A percentile compares a stretch with the other conserved stretches of the same genome.
Evolutionary conservation across 2,329 filamentous ascomycete genomes (phyloP).

Genomic region (Colletotrichum endophyticum): DNA sequence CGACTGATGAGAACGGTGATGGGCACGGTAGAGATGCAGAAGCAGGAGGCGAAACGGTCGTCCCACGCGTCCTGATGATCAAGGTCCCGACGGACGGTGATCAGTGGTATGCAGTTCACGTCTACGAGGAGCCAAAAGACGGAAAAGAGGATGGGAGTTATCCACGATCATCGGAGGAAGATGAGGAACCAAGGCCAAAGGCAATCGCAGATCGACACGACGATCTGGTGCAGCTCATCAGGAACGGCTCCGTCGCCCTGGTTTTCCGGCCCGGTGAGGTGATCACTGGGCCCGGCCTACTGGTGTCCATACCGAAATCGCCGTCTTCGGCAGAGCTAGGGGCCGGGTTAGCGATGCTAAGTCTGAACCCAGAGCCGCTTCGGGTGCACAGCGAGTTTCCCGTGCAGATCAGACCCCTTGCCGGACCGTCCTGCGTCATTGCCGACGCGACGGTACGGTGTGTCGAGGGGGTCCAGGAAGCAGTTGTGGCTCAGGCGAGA

Average conservation of each 20-base stretch:
- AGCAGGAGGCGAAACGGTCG: background rate
- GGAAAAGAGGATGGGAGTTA: background rate
- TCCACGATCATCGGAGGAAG: background rate
- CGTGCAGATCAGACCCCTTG: background rate
- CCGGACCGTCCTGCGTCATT: background rate
- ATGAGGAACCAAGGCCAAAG: background rate
- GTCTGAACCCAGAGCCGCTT: background rate
- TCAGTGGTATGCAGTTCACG: background rate
- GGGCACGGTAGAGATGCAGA: background rate
- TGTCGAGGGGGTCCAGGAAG: background rate
- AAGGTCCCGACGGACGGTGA: background rate
- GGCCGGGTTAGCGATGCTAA: background rate
- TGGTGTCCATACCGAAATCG: background rate
- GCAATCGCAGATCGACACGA: background rate
- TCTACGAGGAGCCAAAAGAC: background rate
- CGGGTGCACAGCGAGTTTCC: background rate
- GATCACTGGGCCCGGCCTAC: background rate
- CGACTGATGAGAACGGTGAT: background rate
- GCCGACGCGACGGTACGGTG: background rate
- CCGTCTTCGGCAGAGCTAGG: background rate
- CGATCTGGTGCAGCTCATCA: background rate
- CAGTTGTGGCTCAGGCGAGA: background rate
- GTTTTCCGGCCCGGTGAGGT: background rate
- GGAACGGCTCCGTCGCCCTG: background rate
- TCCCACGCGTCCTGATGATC: background rate